Evolutionary conservation across 805 yeast species (phyloP).

Genomic region (Cyberlindnera saturnus): DNA sequence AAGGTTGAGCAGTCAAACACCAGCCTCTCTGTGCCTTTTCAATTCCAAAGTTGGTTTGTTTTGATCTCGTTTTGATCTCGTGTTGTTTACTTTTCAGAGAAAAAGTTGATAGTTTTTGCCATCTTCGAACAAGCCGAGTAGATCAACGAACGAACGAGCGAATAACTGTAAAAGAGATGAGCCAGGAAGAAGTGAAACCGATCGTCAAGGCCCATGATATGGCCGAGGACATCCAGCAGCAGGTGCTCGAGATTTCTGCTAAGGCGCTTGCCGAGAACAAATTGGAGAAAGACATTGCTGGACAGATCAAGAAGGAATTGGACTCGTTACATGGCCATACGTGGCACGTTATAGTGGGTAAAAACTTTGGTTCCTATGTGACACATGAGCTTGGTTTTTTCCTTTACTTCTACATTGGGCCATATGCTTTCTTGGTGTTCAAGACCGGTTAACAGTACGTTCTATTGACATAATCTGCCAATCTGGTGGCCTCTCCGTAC

Average conservation of each 20-base stretch:
- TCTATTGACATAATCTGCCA: conserved; percentile 29
- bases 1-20: background rate
- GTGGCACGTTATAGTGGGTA: conserved; percentile 82
- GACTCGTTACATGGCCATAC: conserved; percentile 61
- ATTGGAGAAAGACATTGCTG: conserved; percentile 59
- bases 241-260: conserved; percentile 40
- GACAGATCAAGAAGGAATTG: conserved; percentile 54
- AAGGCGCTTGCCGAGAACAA: conserved; percentile 38
- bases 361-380: conserved; percentile 72
- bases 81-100: too few relatives aligned
- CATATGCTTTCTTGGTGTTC: conserved; percentile 61
- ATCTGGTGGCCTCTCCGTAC: conserved; percentile 32
- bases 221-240: conserved; percentile 43
- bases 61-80: too few relatives aligned
- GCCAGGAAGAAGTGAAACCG: background rate
- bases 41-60: too few relatives aligned
- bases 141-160: background rate
- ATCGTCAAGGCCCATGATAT: conserved; percentile 24
- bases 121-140: too few relatives aligned
- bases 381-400: conserved; percentile 75
- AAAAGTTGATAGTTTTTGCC: too few relatives aligned
- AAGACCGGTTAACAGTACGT: conserved; percentile 46
- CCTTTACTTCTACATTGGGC: conserved; percentile 64
- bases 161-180: conserved; percentile 3
- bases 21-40: too few relatives aligned